These are phyloP conservation scores for Lunasporangiospora selenospora DNA, from an alignment of 192 early-diverging fungal genomes.

Conservation along the genomic window DNA sequence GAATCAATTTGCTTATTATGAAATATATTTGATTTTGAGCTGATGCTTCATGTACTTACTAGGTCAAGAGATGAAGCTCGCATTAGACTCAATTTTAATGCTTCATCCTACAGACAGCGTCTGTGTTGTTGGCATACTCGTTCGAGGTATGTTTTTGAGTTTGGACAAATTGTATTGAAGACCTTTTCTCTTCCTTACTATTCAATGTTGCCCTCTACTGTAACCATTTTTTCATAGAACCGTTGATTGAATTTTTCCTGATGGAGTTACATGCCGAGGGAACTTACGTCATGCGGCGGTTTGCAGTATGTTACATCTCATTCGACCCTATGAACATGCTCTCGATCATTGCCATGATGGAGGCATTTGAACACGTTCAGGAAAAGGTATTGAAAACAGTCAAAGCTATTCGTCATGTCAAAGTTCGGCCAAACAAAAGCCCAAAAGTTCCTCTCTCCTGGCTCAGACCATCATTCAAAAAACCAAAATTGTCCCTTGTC, in stretches of 20 bases:
- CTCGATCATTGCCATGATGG: slow-evolving; percentile 9
- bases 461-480: slow-evolving; percentile 13
- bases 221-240: slow-evolving; percentile 1
- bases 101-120: slow-evolving; percentile 11
- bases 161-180: neutral
- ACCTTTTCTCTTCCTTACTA: neutral
- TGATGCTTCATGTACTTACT: too few species aligned
- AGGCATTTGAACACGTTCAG: slow-evolving; percentile 12
- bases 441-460: slow-evolving; percentile 22
- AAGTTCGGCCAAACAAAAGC: neutral
- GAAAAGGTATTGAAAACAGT: slow-evolving; percentile 4
- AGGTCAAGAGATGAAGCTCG: slow-evolving; percentile 25
- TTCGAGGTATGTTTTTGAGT: slow-evolving; percentile 6
- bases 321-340: slow-evolving; percentile 8
- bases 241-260: slow-evolving; percentile 12
- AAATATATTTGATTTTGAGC: too few species aligned
- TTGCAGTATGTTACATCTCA: slow-evolving; percentile 2
- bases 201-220: neutral
- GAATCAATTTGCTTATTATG: too few species aligned
- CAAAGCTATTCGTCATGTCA: slow-evolving; percentile 9
- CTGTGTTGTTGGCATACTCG: slow-evolving; percentile 19
- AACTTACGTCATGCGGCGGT: slow-evolving; percentile 22
- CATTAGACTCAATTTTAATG: slow-evolving; percentile 15
- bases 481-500: slow-evolving; percentile 12
- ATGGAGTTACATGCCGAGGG: slow-evolving; percentile 13